phyloP scores from a whole-genome alignment of 495 filamentous ascomycete species.

The Talaromyces proteolyticus region DNA sequence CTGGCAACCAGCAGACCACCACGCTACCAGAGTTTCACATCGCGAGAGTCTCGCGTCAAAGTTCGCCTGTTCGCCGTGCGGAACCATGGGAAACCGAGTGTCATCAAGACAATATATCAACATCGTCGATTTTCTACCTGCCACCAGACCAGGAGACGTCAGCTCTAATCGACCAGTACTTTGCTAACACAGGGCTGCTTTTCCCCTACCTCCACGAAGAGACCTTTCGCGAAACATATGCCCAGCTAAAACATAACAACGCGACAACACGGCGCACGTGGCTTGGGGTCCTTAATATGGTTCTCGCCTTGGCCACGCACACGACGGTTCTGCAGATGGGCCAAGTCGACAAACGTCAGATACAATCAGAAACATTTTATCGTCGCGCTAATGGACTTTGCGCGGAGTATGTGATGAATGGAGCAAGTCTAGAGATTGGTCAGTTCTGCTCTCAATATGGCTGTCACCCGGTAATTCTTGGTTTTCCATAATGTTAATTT shows the following conservation, averaged over 20 bases:
- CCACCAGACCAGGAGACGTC: constrained; percentile 16
- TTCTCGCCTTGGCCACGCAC: constrained; percentile 68
- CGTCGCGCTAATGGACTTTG: constrained; percentile 21
- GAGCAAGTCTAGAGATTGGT: constrained; percentile 31
- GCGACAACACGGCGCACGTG: constrained; percentile 39
- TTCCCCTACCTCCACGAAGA: constrained; percentile 33
- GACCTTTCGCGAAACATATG: constrained; percentile 31
- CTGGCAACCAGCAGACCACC: not conserved
- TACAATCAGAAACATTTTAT: constrained; percentile 31
- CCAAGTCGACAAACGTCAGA: constrained; percentile 8
- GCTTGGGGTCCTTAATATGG: constrained; percentile 68
- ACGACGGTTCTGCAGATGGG: constrained; percentile 33
- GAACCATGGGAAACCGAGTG: not conserved
- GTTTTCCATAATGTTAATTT: not conserved
- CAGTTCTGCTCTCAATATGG: constrained; percentile 1
- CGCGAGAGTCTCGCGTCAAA: not conserved
- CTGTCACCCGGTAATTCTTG: not conserved
- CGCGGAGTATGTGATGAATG: constrained; percentile 25
- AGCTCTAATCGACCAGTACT: constrained; percentile 24
- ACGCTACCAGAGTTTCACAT: not conserved
- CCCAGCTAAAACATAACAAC: constrained; percentile 20
- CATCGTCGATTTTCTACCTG: constrained; percentile 10
- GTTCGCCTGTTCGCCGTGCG: not conserved
- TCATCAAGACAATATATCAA: not conserved
- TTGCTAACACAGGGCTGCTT: constrained; percentile 31